Conservation (phyloP, 116 monocot species). For the Posidonia oceanica region DNA sequence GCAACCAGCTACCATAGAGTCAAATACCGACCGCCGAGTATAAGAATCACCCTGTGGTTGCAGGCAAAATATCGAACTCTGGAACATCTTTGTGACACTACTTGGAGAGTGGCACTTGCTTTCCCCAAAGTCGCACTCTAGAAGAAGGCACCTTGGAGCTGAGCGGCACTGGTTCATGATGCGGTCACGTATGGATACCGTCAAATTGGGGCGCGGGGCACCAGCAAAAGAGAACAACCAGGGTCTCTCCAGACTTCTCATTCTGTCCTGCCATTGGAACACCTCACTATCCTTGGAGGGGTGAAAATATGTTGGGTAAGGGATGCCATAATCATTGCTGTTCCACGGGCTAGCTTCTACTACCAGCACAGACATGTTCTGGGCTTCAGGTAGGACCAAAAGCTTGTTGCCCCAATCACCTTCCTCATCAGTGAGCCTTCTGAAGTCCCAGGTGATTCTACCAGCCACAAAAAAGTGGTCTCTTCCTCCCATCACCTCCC, state of each 20-base stretch:
- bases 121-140: conserved; percentile 89
- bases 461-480: conserved; percentile 96
- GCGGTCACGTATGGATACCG: conserved; percentile 74
- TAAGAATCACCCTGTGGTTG: conserved; percentile 98
- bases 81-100: conserved; percentile 91
- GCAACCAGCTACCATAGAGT: conserved; percentile 93
- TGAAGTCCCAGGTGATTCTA: conserved; percentile 97
- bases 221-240: conserved; percentile 96
- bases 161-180: conserved; percentile 71
- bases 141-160: conserved; percentile 50
- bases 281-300: conserved; percentile 74
- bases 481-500: conserved; percentile 84
- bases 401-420: conserved; percentile 91
- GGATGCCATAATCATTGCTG: conserved; percentile 90
- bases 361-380: conserved; percentile 94
- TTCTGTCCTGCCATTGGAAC: conserved; percentile 84
- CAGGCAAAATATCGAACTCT: conserved; percentile 87
- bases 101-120: conserved; percentile 88
- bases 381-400: conserved; percentile 70
- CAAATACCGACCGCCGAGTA: conserved; percentile 89
- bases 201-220: conserved; percentile 70
- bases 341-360: conserved; percentile 97
- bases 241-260: conserved; percentile 66
- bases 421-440: conserved; percentile 56
- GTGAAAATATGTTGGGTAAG: conserved; percentile 95